A percentile compares a stretch with the other conserved stretches of the same genome.
Evolutionary conservation across 1,284 basidiomycete species (phyloP).

Genomic region (Austroboletus novae-zelandiae): DNA sequence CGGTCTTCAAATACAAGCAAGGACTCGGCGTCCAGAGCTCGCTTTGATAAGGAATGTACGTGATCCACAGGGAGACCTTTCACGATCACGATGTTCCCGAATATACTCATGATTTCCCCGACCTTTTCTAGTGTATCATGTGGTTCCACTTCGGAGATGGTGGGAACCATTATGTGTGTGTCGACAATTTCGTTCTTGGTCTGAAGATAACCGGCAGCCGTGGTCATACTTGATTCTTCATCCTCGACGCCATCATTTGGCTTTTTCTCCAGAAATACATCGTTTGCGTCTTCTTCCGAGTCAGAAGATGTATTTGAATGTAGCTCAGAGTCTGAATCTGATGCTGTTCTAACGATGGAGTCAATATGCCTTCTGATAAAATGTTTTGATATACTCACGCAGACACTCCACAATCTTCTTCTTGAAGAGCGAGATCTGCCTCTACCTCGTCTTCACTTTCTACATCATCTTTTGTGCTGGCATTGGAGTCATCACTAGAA

Average conservation of each 20-base stretch:
- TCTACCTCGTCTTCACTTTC: constrained; percentile 71
- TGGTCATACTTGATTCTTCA: constrained; percentile 45
- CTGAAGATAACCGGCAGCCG: constrained; percentile 45
- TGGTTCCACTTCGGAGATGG: constrained; percentile 52
- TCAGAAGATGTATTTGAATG: constrained; percentile 33
- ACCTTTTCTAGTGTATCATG: constrained; percentile 66
- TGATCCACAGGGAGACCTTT: constrained; percentile 51
- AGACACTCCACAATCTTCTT: constrained; percentile 36
- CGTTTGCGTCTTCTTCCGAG: constrained; percentile 26
- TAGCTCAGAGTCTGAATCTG: constrained; percentile 44
- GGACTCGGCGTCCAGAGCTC: constrained; percentile 80
- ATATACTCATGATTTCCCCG: constrained; percentile 71
- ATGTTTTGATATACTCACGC: constrained; percentile 14
- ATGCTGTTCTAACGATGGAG: constrained; percentile 21
- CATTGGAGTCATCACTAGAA: constrained; percentile 42
- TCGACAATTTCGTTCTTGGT: constrained; percentile 67
- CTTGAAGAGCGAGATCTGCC: constrained; percentile 46
- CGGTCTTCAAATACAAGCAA: constrained; percentile 82
- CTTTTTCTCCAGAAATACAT: constrained; percentile 6
- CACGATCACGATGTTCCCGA: constrained; percentile 69
- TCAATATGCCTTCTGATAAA: constrained; percentile 15
- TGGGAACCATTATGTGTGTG: constrained; percentile 50
- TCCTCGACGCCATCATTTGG: constrained; percentile 37
- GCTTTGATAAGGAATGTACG: constrained; percentile 46
- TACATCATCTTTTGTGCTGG: constrained; percentile 49